Percentiles rank a stretch among this genome's conserved stretches.
Evolutionary conservation across 2,329 filamentous ascomycete genomes (phyloP).

Genomic region (Hypocrella siamensis): DNA sequence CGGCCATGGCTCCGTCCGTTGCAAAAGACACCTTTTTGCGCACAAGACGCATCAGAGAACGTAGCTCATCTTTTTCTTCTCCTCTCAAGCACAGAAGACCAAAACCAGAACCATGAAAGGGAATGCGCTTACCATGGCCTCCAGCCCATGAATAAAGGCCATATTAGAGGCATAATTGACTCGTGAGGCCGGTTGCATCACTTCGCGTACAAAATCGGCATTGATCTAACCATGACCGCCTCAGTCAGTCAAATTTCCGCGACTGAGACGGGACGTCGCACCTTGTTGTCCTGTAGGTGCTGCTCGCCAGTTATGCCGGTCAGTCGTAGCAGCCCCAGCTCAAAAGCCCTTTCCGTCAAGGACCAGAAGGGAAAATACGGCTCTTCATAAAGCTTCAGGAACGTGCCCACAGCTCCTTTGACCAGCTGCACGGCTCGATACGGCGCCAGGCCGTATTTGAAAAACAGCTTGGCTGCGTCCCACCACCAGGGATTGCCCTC

Average conservation of each 20-base stretch:
- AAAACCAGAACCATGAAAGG: neutral
- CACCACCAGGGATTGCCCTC: conserved; percentile 54
- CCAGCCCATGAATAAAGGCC: conserved; percentile 70
- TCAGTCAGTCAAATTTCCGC: neutral
- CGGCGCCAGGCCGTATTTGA: conserved; percentile 73
- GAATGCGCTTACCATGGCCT: conserved; percentile 50
- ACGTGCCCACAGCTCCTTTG: conserved; percentile 53
- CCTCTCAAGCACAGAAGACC: neutral
- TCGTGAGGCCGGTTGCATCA: conserved; percentile 79
- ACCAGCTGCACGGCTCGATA: conserved; percentile 59
- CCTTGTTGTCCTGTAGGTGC: conserved; percentile 49
- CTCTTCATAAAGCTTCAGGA: conserved; percentile 64
- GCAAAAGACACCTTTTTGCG: conserved; percentile 60
- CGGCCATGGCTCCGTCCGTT: conserved; percentile 63
- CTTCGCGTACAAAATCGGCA: conserved; percentile 54
- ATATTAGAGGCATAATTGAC: conserved; percentile 94
- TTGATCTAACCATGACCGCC: conserved; percentile 31
- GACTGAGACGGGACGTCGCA: neutral
- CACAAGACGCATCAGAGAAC: neutral
- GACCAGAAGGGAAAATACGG: conserved; percentile 76
- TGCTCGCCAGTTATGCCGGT: conserved; percentile 61
- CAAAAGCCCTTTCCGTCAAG: conserved; percentile 50
- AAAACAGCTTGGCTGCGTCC: conserved; percentile 64
- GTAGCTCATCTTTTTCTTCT: no score
- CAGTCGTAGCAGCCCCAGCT: conserved; percentile 48